phyloP scores from a whole-genome alignment of 1,139 yeast genomes.

The Saccharomycopsis phalli region DNA sequence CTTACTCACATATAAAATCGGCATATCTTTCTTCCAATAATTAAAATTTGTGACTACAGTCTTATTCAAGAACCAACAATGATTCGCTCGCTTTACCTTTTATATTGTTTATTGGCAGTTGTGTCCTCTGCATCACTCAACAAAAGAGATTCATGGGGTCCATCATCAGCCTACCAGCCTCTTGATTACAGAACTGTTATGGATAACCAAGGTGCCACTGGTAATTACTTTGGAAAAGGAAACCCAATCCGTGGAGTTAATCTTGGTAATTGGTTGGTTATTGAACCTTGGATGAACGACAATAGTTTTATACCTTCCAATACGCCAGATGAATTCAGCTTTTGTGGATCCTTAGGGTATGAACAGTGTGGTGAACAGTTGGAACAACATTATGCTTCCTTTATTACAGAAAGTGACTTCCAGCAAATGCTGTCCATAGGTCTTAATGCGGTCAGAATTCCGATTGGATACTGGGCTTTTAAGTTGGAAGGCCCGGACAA shows the following conservation, averaged over 20 bases:
- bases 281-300: slow-evolving; percentile 54
- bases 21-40: too few relatives aligned
- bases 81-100: too few relatives aligned
- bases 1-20: too few relatives aligned
- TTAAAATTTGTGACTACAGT: too few relatives aligned
- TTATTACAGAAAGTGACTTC: slow-evolving; percentile 71
- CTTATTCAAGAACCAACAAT: too few relatives aligned
- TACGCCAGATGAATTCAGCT: slow-evolving; percentile 41
- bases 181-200: too few relatives aligned
- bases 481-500: slow-evolving; percentile 58
- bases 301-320: slow-evolving; percentile 30
- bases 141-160: neutral
- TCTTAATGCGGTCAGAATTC: slow-evolving; percentile 79
- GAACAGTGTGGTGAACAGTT: slow-evolving; percentile 42
- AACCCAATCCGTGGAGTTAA: slow-evolving; percentile 60
- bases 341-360: slow-evolving; percentile 33
- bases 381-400: slow-evolving; percentile 66
- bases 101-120: too few relatives aligned
- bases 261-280: slow-evolving; percentile 86
- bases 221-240: too few relatives aligned
- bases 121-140: neutral
- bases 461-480: slow-evolving; percentile 96
- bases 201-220: too few relatives aligned
- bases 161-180: neutral
- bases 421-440: slow-evolving; percentile 52